phyloP scores from a whole-genome alignment of 1,284 basidiomycete genomes.

The Xerocomus nothofagi region DNA sequence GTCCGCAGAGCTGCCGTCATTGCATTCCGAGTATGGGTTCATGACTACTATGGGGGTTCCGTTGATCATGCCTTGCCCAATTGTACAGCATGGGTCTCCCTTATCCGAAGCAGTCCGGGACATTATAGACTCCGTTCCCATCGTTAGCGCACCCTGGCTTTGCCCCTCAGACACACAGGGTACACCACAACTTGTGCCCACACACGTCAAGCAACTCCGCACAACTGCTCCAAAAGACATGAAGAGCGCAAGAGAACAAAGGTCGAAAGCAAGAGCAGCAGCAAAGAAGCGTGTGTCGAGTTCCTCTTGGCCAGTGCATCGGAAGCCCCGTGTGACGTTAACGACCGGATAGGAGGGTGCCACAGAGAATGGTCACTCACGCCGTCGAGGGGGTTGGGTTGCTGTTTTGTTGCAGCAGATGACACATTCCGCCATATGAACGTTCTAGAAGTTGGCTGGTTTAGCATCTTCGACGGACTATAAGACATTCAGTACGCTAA shows the following conservation, averaged over 20 bases:
- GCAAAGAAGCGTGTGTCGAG: conserved; percentile 35
- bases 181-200: conserved; percentile 52
- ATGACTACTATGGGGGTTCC: neutral
- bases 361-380: neutral
- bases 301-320: conserved; percentile 14
- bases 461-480: neutral
- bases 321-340: conserved; percentile 27
- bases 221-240: conserved; percentile 82
- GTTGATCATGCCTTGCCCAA: conserved; percentile 2
- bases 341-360: conserved; percentile 8
- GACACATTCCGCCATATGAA: neutral
- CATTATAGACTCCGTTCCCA: conserved; percentile 49
- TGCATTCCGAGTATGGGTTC: conserved; percentile 52
- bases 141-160: conserved; percentile 66
- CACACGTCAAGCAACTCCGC: conserved; percentile 83
- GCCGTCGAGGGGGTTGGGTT: neutral
- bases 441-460: neutral
- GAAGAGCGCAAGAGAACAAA: conserved; percentile 64
- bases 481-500: too few relatives aligned
- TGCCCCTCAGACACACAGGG: conserved; percentile 15
- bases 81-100: conserved; percentile 40
- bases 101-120: conserved; percentile 39
- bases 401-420: neutral
- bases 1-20: conserved; percentile 71
- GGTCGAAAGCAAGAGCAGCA: conserved; percentile 53